A percentile compares a stretch with the other conserved stretches of the same genome.
Conservation (phyloP, 331 rosid species). For the Pyracantha coccinea region DNA sequence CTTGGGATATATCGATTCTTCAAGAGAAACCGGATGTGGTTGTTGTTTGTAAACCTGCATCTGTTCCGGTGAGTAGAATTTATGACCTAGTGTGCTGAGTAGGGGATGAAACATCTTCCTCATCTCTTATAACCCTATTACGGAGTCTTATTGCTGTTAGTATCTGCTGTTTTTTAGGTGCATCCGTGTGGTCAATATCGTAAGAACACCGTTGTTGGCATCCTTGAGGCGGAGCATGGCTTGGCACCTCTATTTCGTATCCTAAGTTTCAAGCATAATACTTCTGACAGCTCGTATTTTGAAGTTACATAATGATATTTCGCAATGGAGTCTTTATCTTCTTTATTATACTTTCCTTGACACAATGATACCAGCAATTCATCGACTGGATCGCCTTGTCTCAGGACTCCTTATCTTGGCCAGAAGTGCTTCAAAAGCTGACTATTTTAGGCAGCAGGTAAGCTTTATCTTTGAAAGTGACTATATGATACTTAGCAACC, state of each 20-base stretch:
- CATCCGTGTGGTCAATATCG: constrained; percentile 99
- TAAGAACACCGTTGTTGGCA: constrained; percentile 93
- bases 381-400: constrained; percentile 90
- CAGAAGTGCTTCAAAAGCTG: constrained; percentile 81
- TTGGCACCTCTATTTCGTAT: constrained; percentile 91
- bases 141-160: constrained; percentile 12
- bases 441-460: constrained; percentile 83
- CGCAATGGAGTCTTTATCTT: not conserved
- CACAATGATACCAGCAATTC: constrained; percentile 56
- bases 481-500: not conserved
- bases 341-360: constrained; percentile 49
- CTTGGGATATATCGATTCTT: constrained; percentile 52
- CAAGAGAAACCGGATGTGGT: constrained; percentile 61
- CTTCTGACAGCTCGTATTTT: constrained; percentile 7
- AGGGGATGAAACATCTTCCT: not conserved
- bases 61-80: constrained; percentile 68
- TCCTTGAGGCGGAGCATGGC: constrained; percentile 86
- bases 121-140: not conserved
- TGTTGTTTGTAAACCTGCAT: constrained; percentile 85
- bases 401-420: constrained; percentile 95
- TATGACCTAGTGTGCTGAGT: not conserved
- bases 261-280: constrained; percentile 32
- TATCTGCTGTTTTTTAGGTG: constrained; percentile 52
- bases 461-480: not conserved
- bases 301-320: not conserved